phyloP scores from a whole-genome alignment of 306 rosid species.

The Sindora glabra region DNA sequence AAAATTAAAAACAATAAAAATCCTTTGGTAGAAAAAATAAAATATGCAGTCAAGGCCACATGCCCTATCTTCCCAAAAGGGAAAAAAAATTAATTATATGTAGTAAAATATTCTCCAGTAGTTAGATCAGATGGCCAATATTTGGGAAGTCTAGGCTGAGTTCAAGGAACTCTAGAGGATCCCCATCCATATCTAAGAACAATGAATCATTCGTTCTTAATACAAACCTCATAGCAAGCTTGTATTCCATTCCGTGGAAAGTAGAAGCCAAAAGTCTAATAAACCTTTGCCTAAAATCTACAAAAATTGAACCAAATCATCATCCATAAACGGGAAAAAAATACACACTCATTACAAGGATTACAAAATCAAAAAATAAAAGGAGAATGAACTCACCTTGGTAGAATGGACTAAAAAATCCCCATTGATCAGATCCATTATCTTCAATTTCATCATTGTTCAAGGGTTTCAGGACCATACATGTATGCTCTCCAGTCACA shows the following conservation, averaged over 20 bases:
- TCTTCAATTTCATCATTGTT: constrained; percentile 83
- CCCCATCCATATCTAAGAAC: not conserved
- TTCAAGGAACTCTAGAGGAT: not conserved
- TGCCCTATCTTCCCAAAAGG: not conserved
- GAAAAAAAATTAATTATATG: not conserved
- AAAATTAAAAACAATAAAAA: too few relatives aligned
- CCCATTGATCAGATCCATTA: constrained; percentile 48
- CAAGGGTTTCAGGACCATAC: constrained; percentile 81
- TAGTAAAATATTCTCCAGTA: not conserved
- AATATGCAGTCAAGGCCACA: not conserved
- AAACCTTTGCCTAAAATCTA: constrained; percentile 83
- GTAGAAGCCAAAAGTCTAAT: constrained; percentile 50
- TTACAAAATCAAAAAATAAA: constrained; percentile 5
- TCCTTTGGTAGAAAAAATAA: not conserved
- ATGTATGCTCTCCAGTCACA: constrained; percentile 90
- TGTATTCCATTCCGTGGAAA: constrained; percentile 62
- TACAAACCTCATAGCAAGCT: constrained; percentile 87
- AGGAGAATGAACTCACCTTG: constrained; percentile 40
- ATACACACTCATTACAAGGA: not conserved
- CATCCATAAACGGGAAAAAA: constrained; percentile 5
- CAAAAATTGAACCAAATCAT: constrained; percentile 11
- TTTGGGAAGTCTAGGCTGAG: not conserved
- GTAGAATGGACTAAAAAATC: constrained; percentile 73
- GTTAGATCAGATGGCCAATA: not conserved
- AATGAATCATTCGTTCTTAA: not conserved